Evolutionary conservation across 2,329 filamentous ascomycete genomes (phyloP), one percentile per base, ranked within the genome.

Genomic region (Dactylella cylindrospora): DNA sequence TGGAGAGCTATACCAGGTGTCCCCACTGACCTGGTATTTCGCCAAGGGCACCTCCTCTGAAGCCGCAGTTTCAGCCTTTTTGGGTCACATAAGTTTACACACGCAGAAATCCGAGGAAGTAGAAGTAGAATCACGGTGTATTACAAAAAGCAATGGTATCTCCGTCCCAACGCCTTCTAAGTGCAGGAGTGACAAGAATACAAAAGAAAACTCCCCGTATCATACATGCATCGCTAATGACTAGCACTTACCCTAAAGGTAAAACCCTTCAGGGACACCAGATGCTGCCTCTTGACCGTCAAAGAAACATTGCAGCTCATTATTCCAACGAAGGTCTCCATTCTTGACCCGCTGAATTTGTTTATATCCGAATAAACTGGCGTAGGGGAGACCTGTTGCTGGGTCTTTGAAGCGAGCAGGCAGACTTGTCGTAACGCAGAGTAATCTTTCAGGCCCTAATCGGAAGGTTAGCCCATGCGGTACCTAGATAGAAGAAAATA

Each of bases 351-450:
- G 82, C 69, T 88, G 85, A 38, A 97, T 85, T 72, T 94, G 84
- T 68, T 83, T 83, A 74, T 90, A 96, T 0, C 90, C 90, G 65
- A 84, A 81, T 35, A 82, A 77, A 71, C 91, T 91, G 65, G 82
- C 80, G 73, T 91, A 98, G 0, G 84, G 82, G 12, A 97, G 78
- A 0, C 88, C 87, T 0, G 91, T 97, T 67, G 81, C 80, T 0
- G 90, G 88, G 72, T 98, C 93, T 19, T 84, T 81, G 73, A 94
- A 97, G 50, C 83, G 83, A 9, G 91, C 93, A 3, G 84, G 82
- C 47, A 84, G 81, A 69, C 85, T 86, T 1, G 89, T 96, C 70
- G 97, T 90, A 41, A 84, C 85, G 72, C 93, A 98, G 25, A 84
- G 76, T 36, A 65, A 65, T 20, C 66, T 66, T 49, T 70, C 55